Base-by-base conservation (phyloP, 345 rosid species). In the Eutrema heterophyllum region DNA sequence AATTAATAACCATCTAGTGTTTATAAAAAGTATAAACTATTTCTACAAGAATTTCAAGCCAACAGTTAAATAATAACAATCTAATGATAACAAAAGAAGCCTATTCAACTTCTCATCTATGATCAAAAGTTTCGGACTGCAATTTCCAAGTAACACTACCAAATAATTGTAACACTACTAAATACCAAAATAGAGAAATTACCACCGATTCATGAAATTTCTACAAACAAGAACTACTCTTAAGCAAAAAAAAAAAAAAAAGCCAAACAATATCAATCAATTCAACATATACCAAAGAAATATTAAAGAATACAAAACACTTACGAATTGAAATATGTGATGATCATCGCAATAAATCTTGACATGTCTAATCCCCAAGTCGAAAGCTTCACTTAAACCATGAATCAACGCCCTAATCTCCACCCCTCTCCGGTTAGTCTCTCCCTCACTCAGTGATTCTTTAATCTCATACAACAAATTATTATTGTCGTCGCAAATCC, bases 31-130 rank as follows among this genome's bases (percentile, higher is more conserved):
- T 21, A 21, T 1, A 21, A 21, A 21, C 24, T 21, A 21, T 21
- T 21, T 21, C 24, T 21, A 21, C 24, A 21, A 21, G 86, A 83
- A 63, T 30, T 54, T 14, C 4, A 14, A 27, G 11, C 18, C 38
- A 51, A 6, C 35, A 54, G 4, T 29, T 13, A 29, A n/a, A 29
- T 29, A 29, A 29, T 29, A 29, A 29, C 59, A 10, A 13, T 53
- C 36, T 53, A 18, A 36, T 36, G 40, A 9, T 8, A 36, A 36
- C 40, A 36, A 36, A 8, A 36, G 39, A 26, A 26, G 7, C 70
- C 74, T 64, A 86, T 79, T 30, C 9, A 27, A 88, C 88, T 53
- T 79, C 91, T 78, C 82, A 32, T 0, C 80, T 60, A 89, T 88
- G 58, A 86, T 85, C 78, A 57, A 68, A 80, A 12, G 79, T 88